Evolutionary conservation across 345 rosid genomes (phyloP).

Genomic region (Geranium rotundifolium): DNA sequence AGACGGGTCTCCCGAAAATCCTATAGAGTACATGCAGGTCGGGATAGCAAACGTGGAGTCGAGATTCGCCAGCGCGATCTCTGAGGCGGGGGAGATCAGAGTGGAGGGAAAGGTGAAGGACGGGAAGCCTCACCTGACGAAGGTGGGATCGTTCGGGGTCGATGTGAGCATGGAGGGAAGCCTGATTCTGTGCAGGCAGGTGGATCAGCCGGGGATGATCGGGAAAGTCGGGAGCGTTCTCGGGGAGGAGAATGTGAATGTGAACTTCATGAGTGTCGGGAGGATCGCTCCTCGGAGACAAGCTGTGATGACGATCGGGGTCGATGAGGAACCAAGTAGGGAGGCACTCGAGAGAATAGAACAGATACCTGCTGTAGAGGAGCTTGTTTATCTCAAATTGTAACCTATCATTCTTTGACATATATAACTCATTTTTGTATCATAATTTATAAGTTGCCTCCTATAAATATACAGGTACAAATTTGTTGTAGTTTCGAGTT

Average conservation of each 20-base stretch:
- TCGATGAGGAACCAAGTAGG: slow-evolving; percentile 53
- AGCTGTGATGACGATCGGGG: slow-evolving; percentile 68
- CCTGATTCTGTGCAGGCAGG: slow-evolving; percentile 53
- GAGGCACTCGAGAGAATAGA: slow-evolving; percentile 42
- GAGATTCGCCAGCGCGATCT: slow-evolving; percentile 55
- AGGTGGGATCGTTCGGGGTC: slow-evolving; percentile 55
- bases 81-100: slow-evolving; percentile 42
- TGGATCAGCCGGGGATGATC: slow-evolving; percentile 63
- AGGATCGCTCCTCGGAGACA: slow-evolving; percentile 44
- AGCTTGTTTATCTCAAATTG: slow-evolving; percentile 49
- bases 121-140: slow-evolving; percentile 49
- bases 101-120: slow-evolving; percentile 66
- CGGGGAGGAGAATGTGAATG: slow-evolving; percentile 56
- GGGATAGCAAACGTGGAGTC: slow-evolving; percentile 58
- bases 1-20: slow-evolving; percentile 47
- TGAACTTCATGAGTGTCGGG: slow-evolving; percentile 62
- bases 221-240: slow-evolving; percentile 51
- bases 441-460: too few species aligned
- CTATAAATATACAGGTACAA: too few species aligned
- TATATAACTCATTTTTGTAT: too few species aligned
- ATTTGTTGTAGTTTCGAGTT: too few species aligned
- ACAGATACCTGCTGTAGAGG: slow-evolving; percentile 39
- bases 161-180: slow-evolving; percentile 78
- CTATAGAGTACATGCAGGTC: slow-evolving; percentile 54
- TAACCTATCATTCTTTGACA: slow-evolving; percentile 6